Evolutionary conservation across 352 stramenopile species (phyloP), one percentile per base, ranked within the genome.

Genomic region (Phytophthora cactorum): DNA sequence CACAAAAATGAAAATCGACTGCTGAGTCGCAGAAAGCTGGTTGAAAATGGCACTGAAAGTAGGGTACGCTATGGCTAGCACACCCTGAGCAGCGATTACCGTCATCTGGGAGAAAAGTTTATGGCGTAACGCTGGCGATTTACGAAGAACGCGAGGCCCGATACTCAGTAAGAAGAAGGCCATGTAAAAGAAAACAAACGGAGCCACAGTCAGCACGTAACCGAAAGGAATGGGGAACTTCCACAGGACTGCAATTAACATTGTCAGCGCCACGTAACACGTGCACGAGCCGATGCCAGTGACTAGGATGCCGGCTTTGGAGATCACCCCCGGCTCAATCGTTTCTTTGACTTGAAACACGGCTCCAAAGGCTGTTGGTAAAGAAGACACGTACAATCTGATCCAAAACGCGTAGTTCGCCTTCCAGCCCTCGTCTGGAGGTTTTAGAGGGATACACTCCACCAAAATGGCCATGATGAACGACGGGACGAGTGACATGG

Each of bases 371-470:
- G 52, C 50, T 12, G 70, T 50, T 4, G 68, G 29, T 4, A 72
- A 29, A 0, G n/a, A 63, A 1, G 60, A 69, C n/a, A 69, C 34
- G 27, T 64, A 64, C 4, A 64, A 31, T 12, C 68, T 61, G 15
- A 72, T 50, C 52, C 52, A 82, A 34, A 77, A 61, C 5, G 45
- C 45, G 47, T 67, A 71, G 44, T 81, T 81, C 0, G 50, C 59
- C 50, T 52, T 47, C 59, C 60, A 76, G 3, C 68, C 59, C 3
- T 63, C 58, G 11, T 17, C 17, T 0, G 60, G 72, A 7, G 52
- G 31, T 5, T 17, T 58, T 3, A 82, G 49, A 2, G 74, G 74
- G 0, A 82, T 72, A 11, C 43, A 69, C 12, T 82, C 68, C 0
- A 79, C 15, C n/a, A 66, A 28, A 7, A 64, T 59, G 1, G 59